Percentiles rank a stretch among this genome's conserved stretches.
These are phyloP conservation scores for Quercus bicolor DNA, from an alignment of 306 rosid species.

Conservation along the genomic window DNA sequence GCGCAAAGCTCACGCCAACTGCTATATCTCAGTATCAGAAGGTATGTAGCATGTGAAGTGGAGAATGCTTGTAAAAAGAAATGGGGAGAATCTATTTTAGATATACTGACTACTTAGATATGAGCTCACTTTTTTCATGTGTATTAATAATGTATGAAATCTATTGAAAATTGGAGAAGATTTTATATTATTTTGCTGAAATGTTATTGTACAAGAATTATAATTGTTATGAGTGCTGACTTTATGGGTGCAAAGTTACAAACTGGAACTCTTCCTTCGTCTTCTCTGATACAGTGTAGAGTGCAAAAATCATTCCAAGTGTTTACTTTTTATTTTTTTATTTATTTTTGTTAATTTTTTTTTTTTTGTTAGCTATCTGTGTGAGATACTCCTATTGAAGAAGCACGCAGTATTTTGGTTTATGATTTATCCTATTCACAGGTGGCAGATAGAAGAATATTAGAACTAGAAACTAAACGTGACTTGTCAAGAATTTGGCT, in stretches of 20 bases:
- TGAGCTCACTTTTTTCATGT: too few relatives aligned
- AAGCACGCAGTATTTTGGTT: not conserved
- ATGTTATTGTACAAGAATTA: not conserved
- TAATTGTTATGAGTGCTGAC: not conserved
- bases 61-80: too few relatives aligned
- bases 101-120: too few relatives aligned
- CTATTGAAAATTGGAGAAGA: not conserved
- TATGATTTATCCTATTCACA: constrained; percentile 17
- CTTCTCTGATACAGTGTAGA: not conserved
- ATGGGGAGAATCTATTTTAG: not conserved
- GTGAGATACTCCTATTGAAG: not conserved
- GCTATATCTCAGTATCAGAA: constrained; percentile 52
- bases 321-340: too few relatives aligned
- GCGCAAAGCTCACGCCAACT: constrained; percentile 45
- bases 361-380: not conserved
- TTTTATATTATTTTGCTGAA: not conserved
- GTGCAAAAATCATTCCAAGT: not conserved
- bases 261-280: not conserved
- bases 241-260: not conserved
- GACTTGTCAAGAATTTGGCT: constrained; percentile 86
- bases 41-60: constrained; percentile 29
- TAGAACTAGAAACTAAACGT: constrained; percentile 71
- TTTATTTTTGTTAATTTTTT: too few relatives aligned
- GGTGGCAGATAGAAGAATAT: constrained; percentile 65
- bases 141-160: not conserved